phyloP scores from a whole-genome alignment of 2,329 filamentous ascomycete genomes.

The Trichoderma aggressivum region DNA sequence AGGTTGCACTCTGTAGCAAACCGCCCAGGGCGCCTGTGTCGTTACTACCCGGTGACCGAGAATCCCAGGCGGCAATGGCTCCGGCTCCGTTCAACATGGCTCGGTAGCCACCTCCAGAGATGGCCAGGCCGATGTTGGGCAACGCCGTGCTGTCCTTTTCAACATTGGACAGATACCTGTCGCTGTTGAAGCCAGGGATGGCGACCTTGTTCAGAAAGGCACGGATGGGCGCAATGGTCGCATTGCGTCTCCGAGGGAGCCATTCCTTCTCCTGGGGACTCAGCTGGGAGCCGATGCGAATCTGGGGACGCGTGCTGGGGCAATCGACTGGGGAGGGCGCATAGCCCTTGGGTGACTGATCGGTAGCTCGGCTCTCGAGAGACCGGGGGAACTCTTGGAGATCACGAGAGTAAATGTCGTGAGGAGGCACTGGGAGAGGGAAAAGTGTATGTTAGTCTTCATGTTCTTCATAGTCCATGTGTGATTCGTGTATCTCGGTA shows the following conservation, averaged over 20 bases:
- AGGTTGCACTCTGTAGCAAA: slow-evolving; percentile 76
- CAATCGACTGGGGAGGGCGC: slow-evolving; percentile 66
- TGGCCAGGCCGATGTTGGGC: slow-evolving; percentile 66
- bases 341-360: slow-evolving; percentile 54
- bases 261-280: slow-evolving; percentile 70
- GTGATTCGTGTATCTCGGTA: not conserved
- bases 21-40: slow-evolving; percentile 69
- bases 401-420: slow-evolving; percentile 15
- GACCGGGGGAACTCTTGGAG: slow-evolving; percentile 17
- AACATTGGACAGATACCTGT: slow-evolving; percentile 57
- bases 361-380: slow-evolving; percentile 28
- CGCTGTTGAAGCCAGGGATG: slow-evolving; percentile 76
- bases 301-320: slow-evolving; percentile 63
- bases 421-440: slow-evolving; percentile 3
- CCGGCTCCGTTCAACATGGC: slow-evolving; percentile 84
- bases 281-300: slow-evolving; percentile 60
- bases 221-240: slow-evolving; percentile 72
- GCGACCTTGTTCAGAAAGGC: slow-evolving; percentile 68
- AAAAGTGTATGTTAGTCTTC: not conserved
- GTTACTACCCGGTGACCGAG: slow-evolving; percentile 52
- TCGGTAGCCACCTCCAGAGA: slow-evolving; percentile 81
- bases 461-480: not conserved
- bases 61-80: slow-evolving; percentile 74
- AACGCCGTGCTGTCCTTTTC: slow-evolving; percentile 34
- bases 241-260: slow-evolving; percentile 67